Conservation (phyloP, 805 yeast species). For the Nematodospora valgi region DNA sequence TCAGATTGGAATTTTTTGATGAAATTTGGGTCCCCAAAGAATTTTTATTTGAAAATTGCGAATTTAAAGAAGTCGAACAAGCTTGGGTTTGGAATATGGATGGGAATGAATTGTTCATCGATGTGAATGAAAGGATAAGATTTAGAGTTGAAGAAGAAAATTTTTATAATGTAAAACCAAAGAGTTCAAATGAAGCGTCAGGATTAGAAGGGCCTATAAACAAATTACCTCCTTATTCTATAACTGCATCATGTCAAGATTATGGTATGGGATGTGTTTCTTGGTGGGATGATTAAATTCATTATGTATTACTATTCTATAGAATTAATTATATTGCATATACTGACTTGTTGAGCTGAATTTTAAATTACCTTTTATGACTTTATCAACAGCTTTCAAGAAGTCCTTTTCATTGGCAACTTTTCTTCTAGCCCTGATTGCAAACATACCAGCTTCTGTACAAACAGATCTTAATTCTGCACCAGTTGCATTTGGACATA, state of each 20-base stretch:
- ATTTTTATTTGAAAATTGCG: constrained; percentile 74
- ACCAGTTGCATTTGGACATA: constrained; percentile 98
- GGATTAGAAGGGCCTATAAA: constrained; percentile 32
- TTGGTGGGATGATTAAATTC: constrained; percentile 74
- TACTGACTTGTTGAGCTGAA: constrained; percentile 95
- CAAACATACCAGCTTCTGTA: constrained; percentile 99
- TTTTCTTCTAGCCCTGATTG: constrained; percentile 96
- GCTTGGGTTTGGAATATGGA: constrained; percentile 95
- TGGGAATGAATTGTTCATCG: constrained; percentile 76
- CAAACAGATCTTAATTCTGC: constrained; percentile 98
- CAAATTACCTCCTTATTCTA: constrained; percentile 74
- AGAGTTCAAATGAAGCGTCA: constrained; percentile 54
- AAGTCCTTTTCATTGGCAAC: constrained; percentile 98
- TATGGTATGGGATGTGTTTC: constrained; percentile 96
- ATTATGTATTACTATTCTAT: not conserved
- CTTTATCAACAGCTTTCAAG: constrained; percentile 96
- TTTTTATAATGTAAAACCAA: constrained; percentile 80
- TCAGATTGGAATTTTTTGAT: constrained; percentile 83
- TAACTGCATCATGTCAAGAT: constrained; percentile 86
- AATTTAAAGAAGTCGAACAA: constrained; percentile 67
- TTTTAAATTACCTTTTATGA: constrained; percentile 96
- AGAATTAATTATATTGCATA: constrained; percentile 89
- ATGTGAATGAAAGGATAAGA: constrained; percentile 85
- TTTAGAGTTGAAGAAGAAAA: constrained; percentile 89
- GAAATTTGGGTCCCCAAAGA: constrained; percentile 87